Evolutionary conservation across 768 basidiomycete genomes (phyloP).

Genomic region (Lyophyllum shimeji): DNA sequence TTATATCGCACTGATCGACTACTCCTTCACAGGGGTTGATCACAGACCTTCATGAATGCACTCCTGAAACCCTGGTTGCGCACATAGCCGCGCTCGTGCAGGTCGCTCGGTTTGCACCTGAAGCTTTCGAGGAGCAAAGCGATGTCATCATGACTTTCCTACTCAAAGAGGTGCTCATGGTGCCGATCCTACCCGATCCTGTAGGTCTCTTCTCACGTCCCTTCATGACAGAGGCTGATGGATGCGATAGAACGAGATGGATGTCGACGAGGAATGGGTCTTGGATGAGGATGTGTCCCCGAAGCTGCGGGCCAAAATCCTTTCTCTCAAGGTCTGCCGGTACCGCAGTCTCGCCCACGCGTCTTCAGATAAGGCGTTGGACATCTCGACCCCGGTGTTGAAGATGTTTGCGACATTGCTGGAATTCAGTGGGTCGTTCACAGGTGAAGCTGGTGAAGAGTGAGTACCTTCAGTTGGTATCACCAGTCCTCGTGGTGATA

Average conservation of each 20-base stretch:
- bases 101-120: conserved; percentile 64
- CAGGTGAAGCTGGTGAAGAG: conserved; percentile 44
- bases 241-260: conserved; percentile 52
- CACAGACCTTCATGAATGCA: conserved; percentile 43
- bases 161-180: conserved; percentile 68
- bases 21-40: conserved; percentile 53
- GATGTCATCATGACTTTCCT: conserved; percentile 73
- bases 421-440: conserved; percentile 64
- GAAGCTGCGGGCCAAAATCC: conserved; percentile 66
- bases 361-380: conserved; percentile 52
- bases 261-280: conserved; percentile 73
- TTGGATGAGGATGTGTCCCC: conserved; percentile 61
- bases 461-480: conserved; percentile 23
- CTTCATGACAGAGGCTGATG: conserved; percentile 2
- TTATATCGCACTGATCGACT: neutral
- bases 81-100: conserved; percentile 74
- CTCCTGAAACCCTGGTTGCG: conserved; percentile 56
- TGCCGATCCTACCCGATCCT: conserved; percentile 41
- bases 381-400: conserved; percentile 73
- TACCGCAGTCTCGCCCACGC: conserved; percentile 78
- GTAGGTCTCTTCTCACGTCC: conserved; percentile 33
- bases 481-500: neutral
- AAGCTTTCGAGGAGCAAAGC: conserved; percentile 77
- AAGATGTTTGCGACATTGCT: conserved; percentile 76
- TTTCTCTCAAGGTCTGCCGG: conserved; percentile 77